Conservation (phyloP, 2,329 filamentous ascomycete species). For the Calonectria crousiana region DNA sequence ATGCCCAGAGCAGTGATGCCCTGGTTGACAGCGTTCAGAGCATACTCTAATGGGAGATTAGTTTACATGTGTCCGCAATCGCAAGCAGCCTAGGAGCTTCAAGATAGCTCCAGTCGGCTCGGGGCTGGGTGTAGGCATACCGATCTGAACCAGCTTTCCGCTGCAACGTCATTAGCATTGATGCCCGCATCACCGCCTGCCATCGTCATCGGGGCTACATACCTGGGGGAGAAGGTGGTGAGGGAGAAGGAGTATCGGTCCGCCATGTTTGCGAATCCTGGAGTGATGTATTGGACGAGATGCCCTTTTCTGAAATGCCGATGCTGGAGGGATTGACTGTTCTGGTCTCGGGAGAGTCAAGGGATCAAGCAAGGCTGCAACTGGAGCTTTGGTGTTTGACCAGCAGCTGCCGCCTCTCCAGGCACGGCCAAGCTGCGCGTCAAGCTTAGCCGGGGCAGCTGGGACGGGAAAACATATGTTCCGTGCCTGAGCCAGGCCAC, state of each 20-base stretch:
- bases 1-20: constrained; percentile 98
- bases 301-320: constrained; percentile 26
- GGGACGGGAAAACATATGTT: constrained; percentile 42
- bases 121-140: constrained; percentile 52
- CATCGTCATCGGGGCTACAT: constrained; percentile 57
- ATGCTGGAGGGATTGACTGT: constrained; percentile 39
- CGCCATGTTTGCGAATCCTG: constrained; percentile 74
- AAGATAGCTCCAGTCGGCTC: background rate
- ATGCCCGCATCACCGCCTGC: constrained; percentile 35
- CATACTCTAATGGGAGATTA: constrained; percentile 80
- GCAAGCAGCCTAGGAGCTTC: background rate
- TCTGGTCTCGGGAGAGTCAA: constrained; percentile 28
- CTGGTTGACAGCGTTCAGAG: constrained; percentile 98
- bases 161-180: constrained; percentile 68
- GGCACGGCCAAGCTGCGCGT: constrained; percentile 55
- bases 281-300: constrained; percentile 16
- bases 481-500: constrained; percentile 37
- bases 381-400: constrained; percentile 51
- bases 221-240: constrained; percentile 99
- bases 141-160: constrained; percentile 99
- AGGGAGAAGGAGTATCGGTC: constrained; percentile 99
- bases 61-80: constrained; percentile 7
- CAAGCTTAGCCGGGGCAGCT: constrained; percentile 47
- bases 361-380: constrained; percentile 45
- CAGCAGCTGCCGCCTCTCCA: constrained; percentile 47